phyloP scores from a whole-genome alignment of 2,329 filamentous ascomycete genomes.

The Coleophoma eucalyptorum region DNA sequence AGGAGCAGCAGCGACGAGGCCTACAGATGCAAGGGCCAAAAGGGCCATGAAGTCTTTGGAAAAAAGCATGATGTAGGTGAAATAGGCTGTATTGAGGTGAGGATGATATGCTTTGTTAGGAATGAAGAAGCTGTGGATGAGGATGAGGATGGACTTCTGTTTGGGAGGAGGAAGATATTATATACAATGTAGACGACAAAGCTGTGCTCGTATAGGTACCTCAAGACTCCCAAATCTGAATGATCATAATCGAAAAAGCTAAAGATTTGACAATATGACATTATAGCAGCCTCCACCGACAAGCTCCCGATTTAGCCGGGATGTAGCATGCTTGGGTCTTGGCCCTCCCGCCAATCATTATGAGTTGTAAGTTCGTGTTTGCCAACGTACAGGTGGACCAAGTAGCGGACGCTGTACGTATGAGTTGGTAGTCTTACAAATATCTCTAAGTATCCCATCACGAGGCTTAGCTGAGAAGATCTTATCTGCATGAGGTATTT shows the following conservation, averaged over 20 bases:
- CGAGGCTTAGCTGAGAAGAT: not conserved
- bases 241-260: too few relatives aligned
- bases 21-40: conserved; percentile 12
- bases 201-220: too few relatives aligned
- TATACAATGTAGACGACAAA: not conserved
- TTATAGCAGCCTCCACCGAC: too few relatives aligned
- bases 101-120: not conserved
- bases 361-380: not conserved
- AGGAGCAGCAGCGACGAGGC: conserved; percentile 11
- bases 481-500: not conserved
- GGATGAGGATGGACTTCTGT: not conserved
- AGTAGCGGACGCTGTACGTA: too few relatives aligned
- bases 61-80: conserved; percentile 6
- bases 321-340: too few relatives aligned
- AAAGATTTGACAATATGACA: too few relatives aligned
- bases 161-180: not conserved
- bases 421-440: too few relatives aligned
- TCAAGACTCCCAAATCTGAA: too few relatives aligned
- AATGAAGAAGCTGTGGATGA: not conserved
- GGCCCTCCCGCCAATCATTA: not conserved
- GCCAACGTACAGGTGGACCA: not conserved
- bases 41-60: conserved; percentile 6
- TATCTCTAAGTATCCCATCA: too few relatives aligned
- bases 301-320: too few relatives aligned
- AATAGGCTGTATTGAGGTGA: not conserved